phyloP scores from a whole-genome alignment of 345 rosid genomes.

The Salix koriyanagi region DNA sequence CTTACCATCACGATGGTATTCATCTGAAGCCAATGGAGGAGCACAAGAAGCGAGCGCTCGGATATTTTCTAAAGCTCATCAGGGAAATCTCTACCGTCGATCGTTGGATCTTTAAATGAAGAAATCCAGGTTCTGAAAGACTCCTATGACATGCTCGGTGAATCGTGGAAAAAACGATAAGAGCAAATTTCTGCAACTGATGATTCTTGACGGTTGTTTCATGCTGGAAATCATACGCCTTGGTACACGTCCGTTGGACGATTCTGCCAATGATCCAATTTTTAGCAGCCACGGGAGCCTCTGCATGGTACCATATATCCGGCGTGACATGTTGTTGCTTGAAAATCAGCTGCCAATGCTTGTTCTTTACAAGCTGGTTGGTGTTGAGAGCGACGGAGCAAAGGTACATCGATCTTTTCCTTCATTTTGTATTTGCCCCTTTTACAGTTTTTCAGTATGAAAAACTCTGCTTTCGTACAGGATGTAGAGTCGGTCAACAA shows the following conservation, averaged over 20 bases:
- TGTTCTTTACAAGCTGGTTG: conserved; percentile 26
- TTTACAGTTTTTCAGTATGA: neutral
- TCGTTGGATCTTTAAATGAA: conserved; percentile 17
- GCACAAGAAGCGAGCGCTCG: conserved; percentile 38
- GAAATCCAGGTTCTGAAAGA: conserved; percentile 22
- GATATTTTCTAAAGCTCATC: conserved; percentile 29
- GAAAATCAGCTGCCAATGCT: conserved; percentile 51
- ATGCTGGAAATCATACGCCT: conserved; percentile 42
- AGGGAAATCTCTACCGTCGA: conserved; percentile 1
- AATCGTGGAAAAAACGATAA: conserved; percentile 21
- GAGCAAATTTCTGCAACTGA: conserved; percentile 28
- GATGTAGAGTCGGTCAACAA: conserved; percentile 29
- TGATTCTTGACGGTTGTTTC: conserved; percentile 52
- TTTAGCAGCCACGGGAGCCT: conserved; percentile 44
- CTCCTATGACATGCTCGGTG: conserved; percentile 27
- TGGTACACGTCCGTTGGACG: conserved; percentile 5
- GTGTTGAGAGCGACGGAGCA: conserved; percentile 18
- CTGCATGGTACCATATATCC: conserved; percentile 32
- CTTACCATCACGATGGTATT: conserved; percentile 33
- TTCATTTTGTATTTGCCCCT: neutral
- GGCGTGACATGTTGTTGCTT: conserved; percentile 49
- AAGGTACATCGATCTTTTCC: conserved; percentile 14
- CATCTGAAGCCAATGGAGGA: conserved; percentile 41
- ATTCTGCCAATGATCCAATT: conserved; percentile 38
- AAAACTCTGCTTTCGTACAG: conserved; percentile 12